These are phyloP conservation scores for Fusarium marasasianum DNA, from an alignment of 2,329 filamentous ascomycete species.

Conservation along the genomic window DNA sequence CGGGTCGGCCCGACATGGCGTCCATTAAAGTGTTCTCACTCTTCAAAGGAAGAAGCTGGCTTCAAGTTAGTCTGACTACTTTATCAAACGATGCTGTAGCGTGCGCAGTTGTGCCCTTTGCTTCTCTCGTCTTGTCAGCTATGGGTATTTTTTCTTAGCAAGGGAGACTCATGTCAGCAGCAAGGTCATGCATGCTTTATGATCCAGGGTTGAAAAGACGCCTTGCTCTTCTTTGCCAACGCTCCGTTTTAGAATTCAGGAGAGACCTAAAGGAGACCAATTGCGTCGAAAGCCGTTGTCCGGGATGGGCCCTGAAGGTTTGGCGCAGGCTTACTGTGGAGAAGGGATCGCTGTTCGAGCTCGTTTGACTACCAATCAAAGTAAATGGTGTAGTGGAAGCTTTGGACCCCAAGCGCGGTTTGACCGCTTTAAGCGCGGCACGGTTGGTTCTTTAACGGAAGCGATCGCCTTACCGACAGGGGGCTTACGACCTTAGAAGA, in stretches of 20 bases:
- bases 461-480: neutral
- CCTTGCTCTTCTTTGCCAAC: neutral
- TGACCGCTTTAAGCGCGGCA: neutral
- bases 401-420: neutral
- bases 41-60: accelerated
- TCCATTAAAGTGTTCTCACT: neutral
- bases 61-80: accelerated
- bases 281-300: neutral
- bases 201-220: neutral
- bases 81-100: too few species aligned
- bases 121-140: too few species aligned
- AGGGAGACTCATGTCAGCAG: neutral
- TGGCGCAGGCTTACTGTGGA: neutral
- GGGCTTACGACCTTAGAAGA: neutral
- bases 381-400: neutral
- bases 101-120: too few species aligned
- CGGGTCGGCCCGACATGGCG: neutral
- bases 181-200: neutral
- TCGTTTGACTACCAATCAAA: neutral
- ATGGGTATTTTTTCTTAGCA: too few species aligned
- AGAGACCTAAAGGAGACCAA: neutral
- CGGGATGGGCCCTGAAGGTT: neutral
- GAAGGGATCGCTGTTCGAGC: neutral
- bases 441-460: neutral
- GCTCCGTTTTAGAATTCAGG: neutral